Evolutionary conservation across 2,329 filamentous ascomycete genomes (phyloP), one percentile per base, ranked within the genome.

Genomic region (Alternaria alternata): DNA sequence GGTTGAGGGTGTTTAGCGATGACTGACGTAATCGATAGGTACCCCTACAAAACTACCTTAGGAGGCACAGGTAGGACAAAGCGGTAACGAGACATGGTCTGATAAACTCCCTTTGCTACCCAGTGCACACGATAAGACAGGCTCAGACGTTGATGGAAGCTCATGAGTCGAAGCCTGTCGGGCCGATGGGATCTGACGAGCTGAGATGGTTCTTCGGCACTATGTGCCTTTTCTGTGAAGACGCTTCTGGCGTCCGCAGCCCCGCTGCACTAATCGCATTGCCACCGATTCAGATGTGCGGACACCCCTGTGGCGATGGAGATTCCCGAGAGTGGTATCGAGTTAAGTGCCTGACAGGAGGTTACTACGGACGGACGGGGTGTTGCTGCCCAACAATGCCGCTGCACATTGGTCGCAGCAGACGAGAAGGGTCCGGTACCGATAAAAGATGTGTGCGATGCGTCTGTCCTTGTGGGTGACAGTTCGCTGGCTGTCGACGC

Each of bases 281-380:
- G 59, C 55, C 54, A 51, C 55, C 62, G 64, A 63, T 65, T 62
- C 60, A 63, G 61, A 66, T 67, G 59, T 34, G 52, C 34, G 38
- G 49, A n/a, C 53, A 51, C 63, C 63, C 56, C 42, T 58, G 57
- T 30, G 47, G 28, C 39, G 46, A 38, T 55, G 36, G 62, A 59
- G 62, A 62, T 65, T 68, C 64, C 63, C 63, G 63, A 66, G 51
- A 43, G 56, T 49, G 26, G 47, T 49, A 61, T 56, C 39, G 48
- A 22, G 46, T 56, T 39, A 39, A 43, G 57, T 44, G 55, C 51
- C 51, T 51, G 42, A 22, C 30, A 22, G 18, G 46, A 52, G n/a
- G 54, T 30, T 26, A 43, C 32, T 43, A 36, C 38, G 18, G 30
- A n/a, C 22, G 12, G 39, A 38, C 30, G 22, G 22, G 52, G 8